Evolutionary conservation across 148 eudicot species (phyloP).

Genomic region (Diospyros lotus): DNA sequence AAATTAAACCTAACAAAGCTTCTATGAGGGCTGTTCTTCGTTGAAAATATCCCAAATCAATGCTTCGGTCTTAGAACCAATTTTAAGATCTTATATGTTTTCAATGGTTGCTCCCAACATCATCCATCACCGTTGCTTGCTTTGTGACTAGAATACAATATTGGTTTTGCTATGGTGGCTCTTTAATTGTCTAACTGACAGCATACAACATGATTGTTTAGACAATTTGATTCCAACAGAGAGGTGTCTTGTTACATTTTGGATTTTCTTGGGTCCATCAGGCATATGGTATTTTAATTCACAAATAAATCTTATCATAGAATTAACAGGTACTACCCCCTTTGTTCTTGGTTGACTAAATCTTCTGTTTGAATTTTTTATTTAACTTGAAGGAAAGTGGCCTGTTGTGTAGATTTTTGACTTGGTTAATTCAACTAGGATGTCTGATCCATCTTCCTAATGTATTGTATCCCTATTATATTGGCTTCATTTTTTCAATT

Average conservation of each 20-base stretch:
- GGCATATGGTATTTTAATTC: background rate
- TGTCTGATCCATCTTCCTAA: background rate
- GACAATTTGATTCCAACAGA: too few species aligned
- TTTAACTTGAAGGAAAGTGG: background rate
- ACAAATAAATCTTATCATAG: background rate
- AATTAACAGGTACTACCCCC: too few species aligned
- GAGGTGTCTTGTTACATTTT: background rate
- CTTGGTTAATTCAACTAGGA: background rate
- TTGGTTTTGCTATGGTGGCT: too few species aligned
- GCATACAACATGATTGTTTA: background rate
- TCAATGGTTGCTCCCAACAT: too few species aligned
- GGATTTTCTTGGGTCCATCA: background rate
- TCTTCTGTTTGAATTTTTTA: background rate
- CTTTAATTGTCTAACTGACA: background rate
- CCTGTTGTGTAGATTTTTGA: background rate
- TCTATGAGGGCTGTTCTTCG: too few species aligned
- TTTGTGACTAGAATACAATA: too few species aligned
- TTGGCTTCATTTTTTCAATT: background rate
- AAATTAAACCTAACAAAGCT: too few species aligned
- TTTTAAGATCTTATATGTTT: too few species aligned
- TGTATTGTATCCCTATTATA: background rate
- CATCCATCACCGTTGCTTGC: too few species aligned
- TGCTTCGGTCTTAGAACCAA: too few species aligned
- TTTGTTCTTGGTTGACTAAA: background rate
- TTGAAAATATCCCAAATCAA: too few species aligned